Percentiles rank a stretch among this genome's conserved stretches.
Conservation (phyloP, 306 rosid species). For the Malus orientalis region DNA sequence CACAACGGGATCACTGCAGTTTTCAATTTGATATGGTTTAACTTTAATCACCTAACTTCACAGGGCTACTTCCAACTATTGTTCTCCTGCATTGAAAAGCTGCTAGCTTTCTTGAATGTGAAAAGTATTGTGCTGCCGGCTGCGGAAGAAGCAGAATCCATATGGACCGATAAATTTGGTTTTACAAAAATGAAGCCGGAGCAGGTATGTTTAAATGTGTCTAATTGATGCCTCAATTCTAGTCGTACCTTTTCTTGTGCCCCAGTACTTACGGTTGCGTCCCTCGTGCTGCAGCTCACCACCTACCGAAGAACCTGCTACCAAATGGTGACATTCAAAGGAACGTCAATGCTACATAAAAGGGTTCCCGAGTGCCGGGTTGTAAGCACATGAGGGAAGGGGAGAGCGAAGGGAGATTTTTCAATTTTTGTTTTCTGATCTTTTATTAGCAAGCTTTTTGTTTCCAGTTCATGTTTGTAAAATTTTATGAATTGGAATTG, state of each 20-base stretch:
- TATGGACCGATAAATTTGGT: conserved; percentile 85
- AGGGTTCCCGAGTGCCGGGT: conserved; percentile 57
- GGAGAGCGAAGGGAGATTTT: not conserved
- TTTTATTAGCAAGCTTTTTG: conserved; percentile 16
- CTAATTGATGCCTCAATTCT: not conserved
- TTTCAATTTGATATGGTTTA: not conserved
- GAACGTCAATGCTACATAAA: conserved; percentile 87
- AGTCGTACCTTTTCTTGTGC: not conserved
- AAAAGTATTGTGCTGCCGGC: conserved; percentile 85
- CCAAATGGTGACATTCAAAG: conserved; percentile 82
- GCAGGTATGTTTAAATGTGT: conserved; percentile 41
- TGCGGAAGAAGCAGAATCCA: conserved; percentile 86
- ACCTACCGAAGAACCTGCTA: conserved; percentile 61
- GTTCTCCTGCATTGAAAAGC: conserved; percentile 82
- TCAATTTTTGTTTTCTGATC: not conserved
- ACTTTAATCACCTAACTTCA: conserved; percentile 1
- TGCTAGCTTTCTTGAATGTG: conserved; percentile 66
- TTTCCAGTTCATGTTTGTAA: conserved; percentile 10
- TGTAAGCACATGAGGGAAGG: conserved; percentile 13
- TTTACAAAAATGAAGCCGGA: conserved; percentile 67
- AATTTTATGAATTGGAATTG: conserved; percentile 14
- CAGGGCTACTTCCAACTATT: conserved; percentile 95
- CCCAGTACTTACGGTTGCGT: not conserved
- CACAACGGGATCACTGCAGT: not conserved
- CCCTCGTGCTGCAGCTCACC: conserved; percentile 52